These are phyloP conservation scores for Peltaster fructicola DNA, from an alignment of 2,329 filamentous ascomycete species.

Conservation along the genomic window DNA sequence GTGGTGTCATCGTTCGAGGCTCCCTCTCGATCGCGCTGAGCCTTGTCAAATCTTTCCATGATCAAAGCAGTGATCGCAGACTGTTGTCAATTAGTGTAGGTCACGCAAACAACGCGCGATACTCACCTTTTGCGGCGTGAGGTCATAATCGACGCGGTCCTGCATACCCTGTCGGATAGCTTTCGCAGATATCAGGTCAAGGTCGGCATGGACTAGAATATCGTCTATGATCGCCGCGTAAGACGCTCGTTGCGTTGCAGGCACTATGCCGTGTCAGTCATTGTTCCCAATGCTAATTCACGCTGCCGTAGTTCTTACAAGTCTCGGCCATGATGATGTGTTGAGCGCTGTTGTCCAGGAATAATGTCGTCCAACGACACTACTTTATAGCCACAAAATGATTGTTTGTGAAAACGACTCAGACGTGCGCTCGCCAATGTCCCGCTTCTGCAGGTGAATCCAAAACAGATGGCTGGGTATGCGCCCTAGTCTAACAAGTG, in stretches of 20 bases:
- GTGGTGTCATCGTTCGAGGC: constrained; percentile 8
- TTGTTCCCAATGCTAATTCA: neutral
- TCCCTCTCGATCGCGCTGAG: constrained; percentile 20
- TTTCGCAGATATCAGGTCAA: constrained; percentile 48
- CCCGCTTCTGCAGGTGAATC: no score
- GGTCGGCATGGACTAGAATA: constrained; percentile 41
- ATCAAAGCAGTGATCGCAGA: constrained; percentile 28
- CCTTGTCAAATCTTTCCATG: constrained; percentile 32
- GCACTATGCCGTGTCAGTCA: constrained; percentile 8
- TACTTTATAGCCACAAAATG: no score
- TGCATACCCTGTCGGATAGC: constrained; percentile 46
- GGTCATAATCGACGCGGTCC: constrained; percentile 41
- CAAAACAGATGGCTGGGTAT: no score
- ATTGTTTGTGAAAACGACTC: no score
- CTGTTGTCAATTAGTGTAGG: constrained; percentile 1
- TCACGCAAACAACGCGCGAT: neutral
- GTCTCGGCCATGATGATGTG: neutral
- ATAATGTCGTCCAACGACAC: no score
- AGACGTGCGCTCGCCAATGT: no score
- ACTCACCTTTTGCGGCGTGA: constrained; percentile 42
- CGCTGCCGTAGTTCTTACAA: neutral
- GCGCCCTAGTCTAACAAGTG: no score
- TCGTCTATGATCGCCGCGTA: constrained; percentile 43
- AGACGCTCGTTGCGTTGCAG: constrained; percentile 14
- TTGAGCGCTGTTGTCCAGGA: no score